Conservation (phyloP, 169 alveolate genomes). For the Plasmodium gonderi region DNA sequence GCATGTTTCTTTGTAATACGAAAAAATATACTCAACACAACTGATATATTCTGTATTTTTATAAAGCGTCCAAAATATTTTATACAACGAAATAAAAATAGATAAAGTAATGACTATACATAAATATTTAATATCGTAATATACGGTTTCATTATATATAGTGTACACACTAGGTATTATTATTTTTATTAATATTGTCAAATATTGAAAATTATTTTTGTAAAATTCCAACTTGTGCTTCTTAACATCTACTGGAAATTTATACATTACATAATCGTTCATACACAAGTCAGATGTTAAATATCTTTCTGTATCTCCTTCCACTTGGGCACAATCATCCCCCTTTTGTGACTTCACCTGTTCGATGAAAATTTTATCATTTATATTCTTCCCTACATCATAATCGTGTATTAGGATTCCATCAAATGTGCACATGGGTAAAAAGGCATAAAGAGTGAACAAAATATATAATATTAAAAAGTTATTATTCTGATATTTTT, state of each 20-base stretch:
- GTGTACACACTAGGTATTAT: conserved; percentile 51
- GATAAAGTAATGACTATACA: conserved; percentile 48
- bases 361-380: background rate
- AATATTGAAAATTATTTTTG: conserved; percentile 32
- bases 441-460: conserved; percentile 59
- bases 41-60: conserved; percentile 10
- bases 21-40: conserved; percentile 31
- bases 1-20: conserved; percentile 31
- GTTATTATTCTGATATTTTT: conserved; percentile 48
- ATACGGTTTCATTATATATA: conserved; percentile 35
- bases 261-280: background rate
- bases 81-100: conserved; percentile 54
- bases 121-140: conserved; percentile 68
- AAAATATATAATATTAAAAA: conserved; percentile 45
- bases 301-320: background rate
- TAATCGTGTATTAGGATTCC: conserved; percentile 41
- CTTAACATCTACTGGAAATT: conserved; percentile 66
- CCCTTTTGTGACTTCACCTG: background rate
- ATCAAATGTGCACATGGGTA: conserved; percentile 63
- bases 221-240: conserved; percentile 55
- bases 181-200: conserved; percentile 41
- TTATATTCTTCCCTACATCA: conserved; percentile 25
- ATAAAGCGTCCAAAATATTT: conserved; percentile 7
- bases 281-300: background rate
- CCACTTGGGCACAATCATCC: background rate